Conservation (phyloP, 352 stramenopile species). For the Globisporangium radiosum region DNA sequence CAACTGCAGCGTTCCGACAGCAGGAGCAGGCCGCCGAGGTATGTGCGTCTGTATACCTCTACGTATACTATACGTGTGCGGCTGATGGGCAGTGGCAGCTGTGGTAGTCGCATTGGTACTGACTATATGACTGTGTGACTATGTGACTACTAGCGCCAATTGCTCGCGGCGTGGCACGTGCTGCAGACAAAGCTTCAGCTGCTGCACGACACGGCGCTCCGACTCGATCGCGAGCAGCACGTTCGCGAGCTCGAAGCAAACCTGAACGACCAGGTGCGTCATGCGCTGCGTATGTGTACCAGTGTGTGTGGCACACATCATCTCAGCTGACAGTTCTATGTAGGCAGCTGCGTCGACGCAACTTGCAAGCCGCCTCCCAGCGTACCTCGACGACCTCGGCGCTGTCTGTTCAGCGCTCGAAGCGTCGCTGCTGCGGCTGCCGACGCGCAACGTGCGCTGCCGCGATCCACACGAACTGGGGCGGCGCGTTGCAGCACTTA, state of each 20-base stretch:
- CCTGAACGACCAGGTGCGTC: constrained; percentile 22
- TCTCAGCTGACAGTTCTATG: background rate
- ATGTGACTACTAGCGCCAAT: constrained; percentile 26
- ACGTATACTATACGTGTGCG: no score
- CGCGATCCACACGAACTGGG: constrained; percentile 20
- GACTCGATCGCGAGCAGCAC: constrained; percentile 34
- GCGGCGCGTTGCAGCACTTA: constrained; percentile 23
- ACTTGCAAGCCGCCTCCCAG: constrained; percentile 16
- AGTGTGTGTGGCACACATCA: background rate
- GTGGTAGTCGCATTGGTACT: background rate
- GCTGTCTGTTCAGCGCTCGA: constrained; percentile 24
- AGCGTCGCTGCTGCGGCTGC: constrained; percentile 28
- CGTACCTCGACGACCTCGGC: constrained; percentile 14
- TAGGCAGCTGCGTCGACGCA: constrained; percentile 14
- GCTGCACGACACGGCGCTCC: constrained; percentile 32
- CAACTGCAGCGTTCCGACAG: constrained; percentile 23
- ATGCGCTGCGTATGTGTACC: background rate
- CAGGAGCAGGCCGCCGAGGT: constrained; percentile 51
- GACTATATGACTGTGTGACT: background rate
- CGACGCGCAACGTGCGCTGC: constrained; percentile 20
- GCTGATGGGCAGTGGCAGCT: no score
- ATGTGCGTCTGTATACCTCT: background rate
- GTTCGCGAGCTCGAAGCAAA: constrained; percentile 18
- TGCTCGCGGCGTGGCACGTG: constrained; percentile 29
- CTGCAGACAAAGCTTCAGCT: constrained; percentile 48